A percentile compares a stretch with the other conserved stretches of the same genome.
Evolutionary conservation across 768 basidiomycete genomes (phyloP).

Genomic region (Aureoboletus auriporus): DNA sequence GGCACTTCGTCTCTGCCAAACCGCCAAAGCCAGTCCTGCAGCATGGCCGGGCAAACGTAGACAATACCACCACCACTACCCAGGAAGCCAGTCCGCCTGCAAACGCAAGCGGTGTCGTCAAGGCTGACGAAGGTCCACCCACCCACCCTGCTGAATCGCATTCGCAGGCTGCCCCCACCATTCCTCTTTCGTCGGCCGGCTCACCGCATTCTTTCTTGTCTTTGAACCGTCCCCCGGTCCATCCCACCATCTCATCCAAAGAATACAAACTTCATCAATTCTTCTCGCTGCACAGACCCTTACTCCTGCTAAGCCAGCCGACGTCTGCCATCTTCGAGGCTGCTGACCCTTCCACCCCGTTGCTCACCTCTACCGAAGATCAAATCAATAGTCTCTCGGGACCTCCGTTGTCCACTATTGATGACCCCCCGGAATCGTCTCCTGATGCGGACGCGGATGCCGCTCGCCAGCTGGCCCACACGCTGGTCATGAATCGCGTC

Average conservation of each 20-base stretch:
- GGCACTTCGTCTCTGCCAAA: conserved; percentile 74
- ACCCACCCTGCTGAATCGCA: conserved; percentile 21
- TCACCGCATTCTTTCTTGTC: conserved; percentile 11
- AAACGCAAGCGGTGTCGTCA: conserved; percentile 10
- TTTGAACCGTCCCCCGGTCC: conserved; percentile 26
- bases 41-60: conserved; percentile 35
- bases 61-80: conserved; percentile 37
- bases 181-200: conserved; percentile 7
- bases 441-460: conserved; percentile 76
- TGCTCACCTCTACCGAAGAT: conserved; percentile 15
- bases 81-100: conserved; percentile 23
- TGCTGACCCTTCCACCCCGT: conserved; percentile 12
- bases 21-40: conserved; percentile 46
- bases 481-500: conserved; percentile 64
- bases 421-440: conserved; percentile 47
- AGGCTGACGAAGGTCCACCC: conserved; percentile 27
- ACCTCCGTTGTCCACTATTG: conserved; percentile 25
- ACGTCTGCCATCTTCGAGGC: conserved; percentile 51
- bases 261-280: conserved; percentile 82
- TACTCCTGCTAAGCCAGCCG: conserved; percentile 66
- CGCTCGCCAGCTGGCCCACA: conserved; percentile 73
- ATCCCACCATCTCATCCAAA: conserved; percentile 57
- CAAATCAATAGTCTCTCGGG: conserved; percentile 27
- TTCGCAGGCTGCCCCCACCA: conserved; percentile 14
- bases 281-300: conserved; percentile 77